These are phyloP conservation scores for Neurospora crassa DNA, from an alignment of 2,329 filamentous ascomycete species.

Conservation along the genomic window DNA sequence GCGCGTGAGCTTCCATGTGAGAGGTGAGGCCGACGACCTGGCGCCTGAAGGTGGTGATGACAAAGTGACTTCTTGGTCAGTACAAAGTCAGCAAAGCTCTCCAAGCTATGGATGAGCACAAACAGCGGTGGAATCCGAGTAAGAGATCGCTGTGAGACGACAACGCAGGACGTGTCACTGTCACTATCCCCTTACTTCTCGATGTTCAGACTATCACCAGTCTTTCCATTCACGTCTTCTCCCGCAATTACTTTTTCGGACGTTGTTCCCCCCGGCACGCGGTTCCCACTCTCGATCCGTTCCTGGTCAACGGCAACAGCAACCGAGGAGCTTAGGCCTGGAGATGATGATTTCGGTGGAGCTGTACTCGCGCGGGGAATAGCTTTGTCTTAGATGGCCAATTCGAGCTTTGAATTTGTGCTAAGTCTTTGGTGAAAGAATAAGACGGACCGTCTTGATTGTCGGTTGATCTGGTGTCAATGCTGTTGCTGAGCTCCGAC, in stretches of 20 bases:
- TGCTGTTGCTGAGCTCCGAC: conserved; percentile 7
- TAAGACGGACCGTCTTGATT: background rate
- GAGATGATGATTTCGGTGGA: background rate
- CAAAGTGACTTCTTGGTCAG: background rate
- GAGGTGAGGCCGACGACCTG: conserved; percentile 4
- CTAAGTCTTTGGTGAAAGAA: background rate
- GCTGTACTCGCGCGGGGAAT: background rate
- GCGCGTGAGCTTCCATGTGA: background rate
- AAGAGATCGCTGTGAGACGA: conserved; percentile 1
- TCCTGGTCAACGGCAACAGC: background rate
- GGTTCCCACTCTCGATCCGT: background rate
- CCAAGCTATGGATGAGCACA: background rate
- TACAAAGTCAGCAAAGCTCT: background rate
- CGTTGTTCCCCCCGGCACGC: background rate
- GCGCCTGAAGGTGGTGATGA: conserved; percentile 1
- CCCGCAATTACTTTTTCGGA: background rate
- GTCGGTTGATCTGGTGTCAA: background rate
- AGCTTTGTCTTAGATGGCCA: background rate
- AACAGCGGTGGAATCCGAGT: background rate
- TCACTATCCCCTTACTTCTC: background rate
- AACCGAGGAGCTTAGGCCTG: background rate
- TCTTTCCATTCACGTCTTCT: background rate
- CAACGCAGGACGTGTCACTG: background rate
- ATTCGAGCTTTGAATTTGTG: background rate
- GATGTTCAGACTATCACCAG: background rate